Evolutionary conservation across 169 alveolate species (phyloP).

Genomic region (Plasmodium coatneyi): DNA sequence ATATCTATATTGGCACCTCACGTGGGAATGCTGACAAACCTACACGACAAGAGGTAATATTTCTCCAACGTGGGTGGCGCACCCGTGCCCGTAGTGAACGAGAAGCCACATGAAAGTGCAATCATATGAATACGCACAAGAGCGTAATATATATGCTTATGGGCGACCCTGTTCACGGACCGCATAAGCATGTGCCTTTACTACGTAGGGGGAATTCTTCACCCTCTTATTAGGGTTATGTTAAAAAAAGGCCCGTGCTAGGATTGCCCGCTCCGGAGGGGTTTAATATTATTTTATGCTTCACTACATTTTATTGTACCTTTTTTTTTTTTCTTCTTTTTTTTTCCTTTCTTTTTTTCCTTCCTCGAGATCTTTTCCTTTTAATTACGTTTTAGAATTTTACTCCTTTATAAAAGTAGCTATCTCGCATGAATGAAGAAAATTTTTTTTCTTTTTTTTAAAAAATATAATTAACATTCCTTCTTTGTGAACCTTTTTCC

Average conservation of each 20-base stretch:
- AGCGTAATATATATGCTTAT: background rate
- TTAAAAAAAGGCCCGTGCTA: background rate
- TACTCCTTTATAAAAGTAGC: background rate
- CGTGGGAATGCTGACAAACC: background rate
- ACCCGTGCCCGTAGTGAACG: background rate
- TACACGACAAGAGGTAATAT: too few relatives aligned
- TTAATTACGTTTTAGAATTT: background rate
- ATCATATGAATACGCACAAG: background rate
- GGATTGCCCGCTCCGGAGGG: background rate
- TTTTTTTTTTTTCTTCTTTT: background rate
- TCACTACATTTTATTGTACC: background rate
- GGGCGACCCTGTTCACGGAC: background rate
- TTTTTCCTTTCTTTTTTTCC: background rate
- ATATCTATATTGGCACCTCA: background rate
- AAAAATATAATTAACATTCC: background rate
- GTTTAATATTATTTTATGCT: background rate
- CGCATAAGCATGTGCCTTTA: background rate
- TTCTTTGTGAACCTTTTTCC: background rate
- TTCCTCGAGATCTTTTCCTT: background rate
- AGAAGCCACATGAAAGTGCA: background rate
- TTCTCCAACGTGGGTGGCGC: background rate
- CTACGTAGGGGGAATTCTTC: background rate
- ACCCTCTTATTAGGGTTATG: background rate
- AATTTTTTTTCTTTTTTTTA: background rate
- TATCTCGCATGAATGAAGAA: background rate